Base-by-base conservation (phyloP, 768 basidiomycete genomes). In the Rhizopogon sp. region DNA sequence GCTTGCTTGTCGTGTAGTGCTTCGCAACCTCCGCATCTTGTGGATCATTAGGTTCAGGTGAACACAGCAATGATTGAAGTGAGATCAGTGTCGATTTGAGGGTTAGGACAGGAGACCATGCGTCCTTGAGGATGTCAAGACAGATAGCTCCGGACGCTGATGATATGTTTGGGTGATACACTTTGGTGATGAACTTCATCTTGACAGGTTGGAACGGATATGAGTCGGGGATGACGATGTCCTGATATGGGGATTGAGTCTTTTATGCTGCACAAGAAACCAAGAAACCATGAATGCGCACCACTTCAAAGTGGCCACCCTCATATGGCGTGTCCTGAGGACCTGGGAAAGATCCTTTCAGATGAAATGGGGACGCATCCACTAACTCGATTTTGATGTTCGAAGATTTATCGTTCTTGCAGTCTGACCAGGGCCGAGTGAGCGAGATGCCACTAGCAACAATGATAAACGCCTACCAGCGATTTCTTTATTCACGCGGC, bases 21-120 rank as follows among this genome's bases (percentile, higher is more conserved):
- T 97, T 98, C 11, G 95, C 95, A 10, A 98, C 95, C 72, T 98
- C 94, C 0, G 95, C 96, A 66, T 98, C 96, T 72, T 98, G 95
- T 0, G 95, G 96, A 66, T 98, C 96, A 59, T 89, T 90, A 7
- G 96, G 95, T 67, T 97, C 93, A 0, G 96, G 96, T 8, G 87
- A 89, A 70, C 93, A 96, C 16, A 98, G 78, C 22, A 98, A 78
- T 39, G 90, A 92, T 69, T 98, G 96, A 13, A 98, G 80, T 2
- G 93, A 95, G 67, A 98, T 95, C 64, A 98, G 75, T 1, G 96
- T 98, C 42, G 92, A 93, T 70, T 97, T 98, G 66, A 98, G 86
- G 2, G 95, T 97, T 55, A 97, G 81, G 33, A 98, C 93, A 43
- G 94, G 92, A 6, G 87, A 90, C 92, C 92, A 95, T n/a, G 90